Conservation (phyloP, 2,329 filamentous ascomycete species). For the Phoma sp. region DNA sequence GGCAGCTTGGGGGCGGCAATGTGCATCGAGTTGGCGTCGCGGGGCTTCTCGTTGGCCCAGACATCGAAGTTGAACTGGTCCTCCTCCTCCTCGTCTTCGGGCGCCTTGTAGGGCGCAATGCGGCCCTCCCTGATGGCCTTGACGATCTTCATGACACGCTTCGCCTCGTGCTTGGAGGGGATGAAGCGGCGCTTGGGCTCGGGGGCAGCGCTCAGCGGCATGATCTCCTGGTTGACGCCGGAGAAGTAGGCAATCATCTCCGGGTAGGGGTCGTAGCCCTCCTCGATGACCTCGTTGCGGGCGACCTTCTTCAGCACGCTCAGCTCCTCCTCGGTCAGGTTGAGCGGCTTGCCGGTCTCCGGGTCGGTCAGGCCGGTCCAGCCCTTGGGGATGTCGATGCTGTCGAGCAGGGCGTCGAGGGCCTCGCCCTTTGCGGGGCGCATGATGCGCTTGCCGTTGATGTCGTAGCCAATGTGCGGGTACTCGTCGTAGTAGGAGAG, state of each 20-base stretch:
- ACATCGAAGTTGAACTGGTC: slow-evolving; percentile 83
- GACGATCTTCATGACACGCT: slow-evolving; percentile 96
- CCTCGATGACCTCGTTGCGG: slow-evolving; percentile 84
- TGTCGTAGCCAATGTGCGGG: slow-evolving; percentile 97
- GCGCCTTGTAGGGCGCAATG: slow-evolving; percentile 87
- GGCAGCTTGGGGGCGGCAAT: slow-evolving; percentile 92
- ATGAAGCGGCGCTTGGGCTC: slow-evolving; percentile 96
- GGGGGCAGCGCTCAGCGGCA: slow-evolving; percentile 93
- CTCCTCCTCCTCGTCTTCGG: slow-evolving; percentile 75
- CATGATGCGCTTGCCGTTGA: slow-evolving; percentile 98
- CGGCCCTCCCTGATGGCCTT: slow-evolving; percentile 93
- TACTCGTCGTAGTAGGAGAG: slow-evolving; percentile 96
- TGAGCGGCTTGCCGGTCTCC: slow-evolving; percentile 88
- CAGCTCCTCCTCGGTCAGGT: slow-evolving; percentile 85
- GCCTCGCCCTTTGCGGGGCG: slow-evolving; percentile 93
- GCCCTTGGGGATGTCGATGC: slow-evolving; percentile 94
- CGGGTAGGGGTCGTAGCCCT: slow-evolving; percentile 92
- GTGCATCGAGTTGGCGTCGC: slow-evolving; percentile 87
- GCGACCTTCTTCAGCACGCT: slow-evolving; percentile 89
- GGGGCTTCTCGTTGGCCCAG: slow-evolving; percentile 88
- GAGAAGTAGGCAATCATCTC: slow-evolving; percentile 95
- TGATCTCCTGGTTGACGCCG: slow-evolving; percentile 79
- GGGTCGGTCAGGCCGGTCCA: slow-evolving; percentile 97
- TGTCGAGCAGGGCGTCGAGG: slow-evolving; percentile 90
- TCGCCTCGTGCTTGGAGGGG: slow-evolving; percentile 95